Evolutionary conservation across 352 stramenopile genomes (phyloP).

Genomic region (Plasmopara viticola): DNA sequence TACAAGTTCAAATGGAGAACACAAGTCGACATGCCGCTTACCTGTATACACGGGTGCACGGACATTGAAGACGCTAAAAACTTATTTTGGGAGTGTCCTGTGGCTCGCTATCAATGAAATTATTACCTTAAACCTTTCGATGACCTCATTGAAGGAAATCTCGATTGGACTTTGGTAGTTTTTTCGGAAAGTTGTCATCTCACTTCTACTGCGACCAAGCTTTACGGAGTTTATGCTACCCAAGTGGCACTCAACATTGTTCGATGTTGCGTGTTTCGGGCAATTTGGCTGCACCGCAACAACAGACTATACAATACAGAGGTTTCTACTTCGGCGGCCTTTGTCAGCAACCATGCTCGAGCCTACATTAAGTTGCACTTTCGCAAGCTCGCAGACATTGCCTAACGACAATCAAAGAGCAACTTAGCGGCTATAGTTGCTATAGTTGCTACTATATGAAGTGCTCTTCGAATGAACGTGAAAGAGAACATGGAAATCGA

Average conservation of each 20-base stretch:
- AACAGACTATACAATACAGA: slow-evolving; percentile 4
- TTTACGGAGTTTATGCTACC: slow-evolving; percentile 1
- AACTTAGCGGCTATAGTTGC: not conserved
- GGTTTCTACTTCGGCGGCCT: not conserved
- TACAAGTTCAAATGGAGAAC: no score
- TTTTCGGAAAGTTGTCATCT: slow-evolving; percentile 1
- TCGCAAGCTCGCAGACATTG: not conserved
- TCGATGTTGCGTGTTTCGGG: slow-evolving; percentile 2
- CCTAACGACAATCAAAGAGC: not conserved
- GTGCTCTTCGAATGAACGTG: not conserved
- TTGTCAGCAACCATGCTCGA: not conserved
- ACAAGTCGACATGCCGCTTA: no score
- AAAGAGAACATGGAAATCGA: no score
- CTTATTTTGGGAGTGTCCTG: no score
- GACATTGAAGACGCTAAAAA: no score
- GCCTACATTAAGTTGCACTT: not conserved
- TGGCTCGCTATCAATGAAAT: no score
- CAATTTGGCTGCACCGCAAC: slow-evolving; percentile 9
- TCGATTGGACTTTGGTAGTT: slow-evolving; percentile 1
- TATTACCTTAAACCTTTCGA: no score
- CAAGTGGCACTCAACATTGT: not conserved
- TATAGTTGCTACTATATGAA: not conserved
- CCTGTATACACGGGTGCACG: no score
- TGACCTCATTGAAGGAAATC: no score
- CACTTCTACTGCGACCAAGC: not conserved